phyloP scores from a whole-genome alignment of 2,329 filamentous ascomycete genomes.

The Lachnellula hyalina region DNA sequence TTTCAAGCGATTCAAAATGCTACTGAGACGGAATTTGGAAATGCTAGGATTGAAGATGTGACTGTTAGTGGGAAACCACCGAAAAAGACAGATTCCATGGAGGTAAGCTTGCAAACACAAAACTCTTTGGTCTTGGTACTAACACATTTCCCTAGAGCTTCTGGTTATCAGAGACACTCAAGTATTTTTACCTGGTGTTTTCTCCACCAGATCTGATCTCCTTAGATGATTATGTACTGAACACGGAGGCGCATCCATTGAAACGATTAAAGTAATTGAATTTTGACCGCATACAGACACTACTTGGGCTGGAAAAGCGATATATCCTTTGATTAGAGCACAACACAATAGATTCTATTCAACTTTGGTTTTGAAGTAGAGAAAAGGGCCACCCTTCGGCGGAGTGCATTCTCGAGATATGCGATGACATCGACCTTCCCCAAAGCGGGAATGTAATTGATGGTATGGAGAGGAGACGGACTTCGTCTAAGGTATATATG shows the following conservation, averaged over 20 bases:
- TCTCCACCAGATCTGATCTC: slow-evolving; percentile 45
- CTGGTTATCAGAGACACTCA: slow-evolving; percentile 58
- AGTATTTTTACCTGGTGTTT: slow-evolving; percentile 53
- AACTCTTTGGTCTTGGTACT: not conserved
- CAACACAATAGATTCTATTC: no score
- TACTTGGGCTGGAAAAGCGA: not conserved
- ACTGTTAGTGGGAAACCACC: slow-evolving; percentile 9
- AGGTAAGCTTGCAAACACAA: slow-evolving; percentile 27
- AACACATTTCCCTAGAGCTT: slow-evolving; percentile 33
- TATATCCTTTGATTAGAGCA: not conserved
- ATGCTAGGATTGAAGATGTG: slow-evolving; percentile 38
- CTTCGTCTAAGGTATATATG: no score
- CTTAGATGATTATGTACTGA: slow-evolving; percentile 53
- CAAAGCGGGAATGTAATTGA: no score
- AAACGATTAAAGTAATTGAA: slow-evolving; percentile 2
- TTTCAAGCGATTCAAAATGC: slow-evolving; percentile 38
- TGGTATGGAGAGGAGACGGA: no score
- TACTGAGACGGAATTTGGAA: slow-evolving; percentile 36
- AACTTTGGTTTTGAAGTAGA: not conserved
- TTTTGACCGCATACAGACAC: not conserved
- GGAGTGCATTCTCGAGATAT: no score
- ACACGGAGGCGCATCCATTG: slow-evolving; percentile 22
- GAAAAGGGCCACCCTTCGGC: not conserved
- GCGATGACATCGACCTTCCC: no score
- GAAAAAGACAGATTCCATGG: slow-evolving; percentile 45